Percentiles rank a stretch among this genome's conserved stretches.
Conservation (phyloP, 1,284 basidiomycete genomes). For the Ustilago sp. region DNA sequence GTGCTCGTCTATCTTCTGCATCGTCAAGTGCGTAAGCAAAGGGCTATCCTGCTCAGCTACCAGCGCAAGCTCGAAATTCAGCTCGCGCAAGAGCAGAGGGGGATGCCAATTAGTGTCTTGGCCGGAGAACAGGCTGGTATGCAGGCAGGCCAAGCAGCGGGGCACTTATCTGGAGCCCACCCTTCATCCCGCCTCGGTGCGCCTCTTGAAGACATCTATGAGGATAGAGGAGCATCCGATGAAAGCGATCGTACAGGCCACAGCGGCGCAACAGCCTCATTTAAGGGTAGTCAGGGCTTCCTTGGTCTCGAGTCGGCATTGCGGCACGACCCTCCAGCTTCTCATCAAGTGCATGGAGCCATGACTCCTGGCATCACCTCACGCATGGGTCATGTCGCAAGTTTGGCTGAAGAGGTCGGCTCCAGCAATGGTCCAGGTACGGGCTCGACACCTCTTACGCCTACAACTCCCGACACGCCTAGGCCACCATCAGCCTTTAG, state of each 20-base stretch:
- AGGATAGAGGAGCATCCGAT: conserved; percentile 24
- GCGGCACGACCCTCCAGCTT: conserved; percentile 17
- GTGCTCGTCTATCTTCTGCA: conserved; percentile 46
- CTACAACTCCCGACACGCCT: conserved; percentile 10
- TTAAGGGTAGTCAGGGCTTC: conserved; percentile 27
- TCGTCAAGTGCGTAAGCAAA: conserved; percentile 45
- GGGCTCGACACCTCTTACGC: conserved; percentile 14
- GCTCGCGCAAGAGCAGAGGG: conserved; percentile 28
- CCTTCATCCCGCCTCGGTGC: conserved; percentile 11
- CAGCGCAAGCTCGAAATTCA: conserved; percentile 35
- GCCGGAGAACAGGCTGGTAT: conserved; percentile 9
- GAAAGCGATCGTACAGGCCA: conserved; percentile 16
- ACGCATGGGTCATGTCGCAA: conserved; percentile 13
- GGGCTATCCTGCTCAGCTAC: conserved; percentile 33
- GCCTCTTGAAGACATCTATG: conserved; percentile 33
- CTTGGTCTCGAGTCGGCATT: conserved; percentile 29
- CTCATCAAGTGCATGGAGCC: conserved; percentile 8
- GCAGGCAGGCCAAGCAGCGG: not conserved
- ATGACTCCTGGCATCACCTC: conserved; percentile 3
- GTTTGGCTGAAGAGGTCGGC: conserved; percentile 15
- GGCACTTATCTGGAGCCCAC: not conserved
- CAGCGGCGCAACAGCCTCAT: conserved; percentile 20
- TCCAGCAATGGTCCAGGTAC: not conserved
- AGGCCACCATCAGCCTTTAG: conserved; percentile 18
- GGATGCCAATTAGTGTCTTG: conserved; percentile 19